Conservation (phyloP, 305 asterid genomes). For the Fraxinus dipetala region DNA sequence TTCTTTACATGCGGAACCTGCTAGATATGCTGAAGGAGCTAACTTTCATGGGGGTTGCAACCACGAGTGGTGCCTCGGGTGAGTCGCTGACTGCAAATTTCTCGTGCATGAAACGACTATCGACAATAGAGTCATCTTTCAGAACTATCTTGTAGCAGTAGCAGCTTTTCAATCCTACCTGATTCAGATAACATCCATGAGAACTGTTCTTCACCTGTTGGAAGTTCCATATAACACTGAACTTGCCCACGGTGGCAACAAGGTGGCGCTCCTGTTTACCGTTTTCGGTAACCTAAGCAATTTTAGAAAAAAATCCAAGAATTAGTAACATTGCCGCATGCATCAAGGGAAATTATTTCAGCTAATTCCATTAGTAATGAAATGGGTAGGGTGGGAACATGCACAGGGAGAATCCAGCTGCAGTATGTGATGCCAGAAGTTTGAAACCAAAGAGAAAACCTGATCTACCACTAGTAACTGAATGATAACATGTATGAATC, state of each 20-base stretch:
- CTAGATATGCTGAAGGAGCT: slow-evolving; percentile 95
- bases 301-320: slow-evolving; percentile 5
- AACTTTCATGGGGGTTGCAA: slow-evolving; percentile 83
- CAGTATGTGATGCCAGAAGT: neutral
- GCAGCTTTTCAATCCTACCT: slow-evolving; percentile 92
- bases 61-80: slow-evolving; percentile 95
- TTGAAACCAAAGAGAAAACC: neutral
- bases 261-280: slow-evolving; percentile 95
- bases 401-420: neutral
- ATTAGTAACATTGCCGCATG: neutral
- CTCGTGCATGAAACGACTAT: slow-evolving; percentile 96
- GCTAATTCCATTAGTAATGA: neutral
- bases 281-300: slow-evolving; percentile 75
- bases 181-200: slow-evolving; percentile 79
- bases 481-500: neutral
- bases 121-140: slow-evolving; percentile 86
- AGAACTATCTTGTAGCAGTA: slow-evolving; percentile 88
- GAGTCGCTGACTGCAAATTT: slow-evolving; percentile 84
- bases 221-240: slow-evolving; percentile 95
- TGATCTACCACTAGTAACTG: neutral
- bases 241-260: slow-evolving; percentile 95
- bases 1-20: slow-evolving; percentile 54
- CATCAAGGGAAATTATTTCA: neutral
- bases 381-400: neutral
- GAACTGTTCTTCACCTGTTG: slow-evolving; percentile 88